Percentiles rank a stretch among this genome's conserved stretches.
Conservation (phyloP, 805 yeast genomes). For the Schwanniomyces yamadae region DNA sequence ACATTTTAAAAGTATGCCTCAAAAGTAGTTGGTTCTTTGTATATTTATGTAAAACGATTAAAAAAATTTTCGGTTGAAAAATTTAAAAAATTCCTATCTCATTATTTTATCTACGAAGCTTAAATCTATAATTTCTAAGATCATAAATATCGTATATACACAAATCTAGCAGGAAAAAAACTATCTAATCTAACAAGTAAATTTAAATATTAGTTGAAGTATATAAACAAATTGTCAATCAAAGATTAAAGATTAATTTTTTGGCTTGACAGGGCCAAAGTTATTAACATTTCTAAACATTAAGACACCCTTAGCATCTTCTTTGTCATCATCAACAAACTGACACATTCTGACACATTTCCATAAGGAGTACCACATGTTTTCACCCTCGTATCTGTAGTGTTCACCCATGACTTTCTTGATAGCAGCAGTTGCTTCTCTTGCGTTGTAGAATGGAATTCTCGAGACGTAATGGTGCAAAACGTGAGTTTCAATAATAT, state of each 20-base stretch:
- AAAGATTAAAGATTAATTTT: conserved; percentile 11
- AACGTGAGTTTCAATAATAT: conserved; percentile 58
- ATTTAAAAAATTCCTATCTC: no score
- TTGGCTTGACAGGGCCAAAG: conserved; percentile 43
- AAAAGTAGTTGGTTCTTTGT: background rate
- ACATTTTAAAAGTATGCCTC: conserved; percentile 8
- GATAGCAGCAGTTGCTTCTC: conserved; percentile 53
- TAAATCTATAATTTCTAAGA: no score
- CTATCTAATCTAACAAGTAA: conserved; percentile 1
- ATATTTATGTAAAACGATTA: background rate
- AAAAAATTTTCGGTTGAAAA: conserved; percentile 4
- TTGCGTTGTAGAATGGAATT: conserved; percentile 55
- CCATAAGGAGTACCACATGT: conserved; percentile 61
- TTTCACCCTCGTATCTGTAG: conserved; percentile 49
- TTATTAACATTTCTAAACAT: conserved; percentile 64
- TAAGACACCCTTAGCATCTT: conserved; percentile 49
- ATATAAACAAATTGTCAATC: background rate
- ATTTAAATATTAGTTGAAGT: background rate
- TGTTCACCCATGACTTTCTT: conserved; percentile 53
- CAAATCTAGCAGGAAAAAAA: no score
- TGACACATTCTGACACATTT: conserved; percentile 62
- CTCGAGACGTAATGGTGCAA: conserved; percentile 55
- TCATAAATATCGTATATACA: no score
- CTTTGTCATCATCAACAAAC: conserved; percentile 63
- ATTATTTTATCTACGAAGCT: no score